Evolutionary conservation across 352 stramenopile genomes (phyloP), one percentile per base, ranked within the genome.

Genomic region (Globisporangium middletonii): DNA sequence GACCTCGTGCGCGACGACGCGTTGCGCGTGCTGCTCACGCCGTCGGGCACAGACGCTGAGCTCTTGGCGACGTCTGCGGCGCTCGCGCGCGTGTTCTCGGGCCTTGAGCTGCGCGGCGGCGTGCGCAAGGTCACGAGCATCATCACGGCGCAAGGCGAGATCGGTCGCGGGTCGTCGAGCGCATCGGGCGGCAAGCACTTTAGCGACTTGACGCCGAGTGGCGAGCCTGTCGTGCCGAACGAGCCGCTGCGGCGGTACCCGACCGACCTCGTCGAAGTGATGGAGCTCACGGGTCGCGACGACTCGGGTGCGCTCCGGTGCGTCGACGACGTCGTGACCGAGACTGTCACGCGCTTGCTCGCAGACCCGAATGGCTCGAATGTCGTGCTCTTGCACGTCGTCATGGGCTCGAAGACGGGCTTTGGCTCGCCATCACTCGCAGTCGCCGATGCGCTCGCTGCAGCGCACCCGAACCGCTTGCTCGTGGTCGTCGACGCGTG

Each of bases 401-500:
- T 96, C 19, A 75, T 92, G 62, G 88, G 88, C 35, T 74, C 88
- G 19, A 96, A 96, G 60, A 96, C 86, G 6, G 88, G 88, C 13
- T 90, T 91, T 56, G 73, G 69, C 41, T 93, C 76, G 53, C 88
- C 88, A 18, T 90, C 80, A 15, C 73, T 94, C 55, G 60, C 82
- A 1, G 57, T 79, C 27, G 73, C 92, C 2, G 67, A 89, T 35
- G 46, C 53, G 28, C 68, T 95, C 9, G 68, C 72, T 5, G 43
- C 54, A 13, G 69, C 77, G 47, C 92, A 91, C 65, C 68, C 72
- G 28, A 86, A 89, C 50, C 77, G 80, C 0, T 47, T 96, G 47
- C 50, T 95, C 15, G 82, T 96, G 9, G 86, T 95, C 28, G 64
- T 95, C 23, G 88, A 96, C 47, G 86, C 88, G 50, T 96, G 88